These are phyloP conservation scores for Heliamphora exappendiculata DNA, from an alignment of 148 eudicot genomes.

Conservation along the genomic window DNA sequence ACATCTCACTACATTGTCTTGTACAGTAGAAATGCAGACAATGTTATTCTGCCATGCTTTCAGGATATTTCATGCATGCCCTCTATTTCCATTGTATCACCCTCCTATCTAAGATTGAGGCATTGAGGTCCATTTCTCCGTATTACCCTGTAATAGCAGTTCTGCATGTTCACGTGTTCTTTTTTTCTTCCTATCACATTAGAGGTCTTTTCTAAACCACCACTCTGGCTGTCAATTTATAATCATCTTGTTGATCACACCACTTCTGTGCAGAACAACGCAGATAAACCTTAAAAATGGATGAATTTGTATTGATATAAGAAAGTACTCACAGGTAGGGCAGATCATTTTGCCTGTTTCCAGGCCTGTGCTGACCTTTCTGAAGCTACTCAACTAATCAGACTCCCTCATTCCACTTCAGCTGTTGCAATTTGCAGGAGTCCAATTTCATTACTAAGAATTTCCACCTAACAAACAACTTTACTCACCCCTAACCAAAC, in stretches of 20 bases:
- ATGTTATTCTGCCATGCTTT: background rate
- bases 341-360: background rate
- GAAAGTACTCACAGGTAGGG: background rate
- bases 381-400: background rate
- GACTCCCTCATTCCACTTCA: background rate
- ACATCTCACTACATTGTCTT: background rate
- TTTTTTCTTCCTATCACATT: background rate
- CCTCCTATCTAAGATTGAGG: background rate
- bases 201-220: background rate
- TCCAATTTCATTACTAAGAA: background rate
- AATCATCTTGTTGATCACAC: background rate
- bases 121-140: background rate
- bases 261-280: background rate
- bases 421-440: background rate
- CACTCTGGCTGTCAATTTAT: background rate
- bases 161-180: background rate
- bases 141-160: background rate
- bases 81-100: too few species aligned
- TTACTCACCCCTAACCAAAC: background rate
- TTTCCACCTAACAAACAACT: background rate
- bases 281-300: background rate
- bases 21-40: background rate
- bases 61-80: background rate
- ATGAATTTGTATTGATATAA: background rate
- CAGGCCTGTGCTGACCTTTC: background rate